Percentiles rank a stretch among this genome's conserved stretches.
These are phyloP conservation scores for Leptographium lundbergii DNA, from an alignment of 2,329 filamentous ascomycete genomes.

Conservation along the genomic window DNA sequence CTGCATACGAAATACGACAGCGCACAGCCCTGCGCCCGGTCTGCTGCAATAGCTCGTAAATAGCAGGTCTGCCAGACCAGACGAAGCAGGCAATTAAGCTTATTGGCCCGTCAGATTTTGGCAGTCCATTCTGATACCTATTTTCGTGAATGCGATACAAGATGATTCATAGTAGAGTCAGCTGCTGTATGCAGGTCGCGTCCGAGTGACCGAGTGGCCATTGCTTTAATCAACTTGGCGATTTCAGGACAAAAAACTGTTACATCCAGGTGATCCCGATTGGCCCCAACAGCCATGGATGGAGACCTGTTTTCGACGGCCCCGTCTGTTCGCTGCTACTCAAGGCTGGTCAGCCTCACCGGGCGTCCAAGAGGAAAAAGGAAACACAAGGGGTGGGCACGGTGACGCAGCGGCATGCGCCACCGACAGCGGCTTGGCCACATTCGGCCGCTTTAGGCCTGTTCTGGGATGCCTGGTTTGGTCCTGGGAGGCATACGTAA, in stretches of 20 bases:
- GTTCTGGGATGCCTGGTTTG: background rate
- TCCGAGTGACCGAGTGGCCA: background rate
- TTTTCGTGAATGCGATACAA: background rate
- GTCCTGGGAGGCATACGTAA: background rate
- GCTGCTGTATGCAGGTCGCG: background rate
- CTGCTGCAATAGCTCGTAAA: background rate
- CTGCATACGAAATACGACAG: background rate
- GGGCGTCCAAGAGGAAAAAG: background rate
- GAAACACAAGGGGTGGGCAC: background rate
- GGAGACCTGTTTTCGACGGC: background rate
- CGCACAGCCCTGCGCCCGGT: background rate
- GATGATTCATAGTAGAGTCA: background rate
- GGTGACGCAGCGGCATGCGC: background rate
- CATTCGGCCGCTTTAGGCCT: background rate
- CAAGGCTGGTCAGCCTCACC: conserved; percentile 5
- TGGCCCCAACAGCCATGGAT: background rate
- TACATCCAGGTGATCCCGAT: background rate
- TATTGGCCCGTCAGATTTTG: background rate
- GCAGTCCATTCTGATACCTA: background rate
- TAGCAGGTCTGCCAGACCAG: background rate
- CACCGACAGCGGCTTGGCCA: background rate
- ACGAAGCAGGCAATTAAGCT: background rate
- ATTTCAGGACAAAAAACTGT: background rate
- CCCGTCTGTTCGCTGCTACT: background rate
- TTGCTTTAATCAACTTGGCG: background rate